Conservation (phyloP, 2,329 filamentous ascomycete species). For the Lecanicillium sp. region DNA sequence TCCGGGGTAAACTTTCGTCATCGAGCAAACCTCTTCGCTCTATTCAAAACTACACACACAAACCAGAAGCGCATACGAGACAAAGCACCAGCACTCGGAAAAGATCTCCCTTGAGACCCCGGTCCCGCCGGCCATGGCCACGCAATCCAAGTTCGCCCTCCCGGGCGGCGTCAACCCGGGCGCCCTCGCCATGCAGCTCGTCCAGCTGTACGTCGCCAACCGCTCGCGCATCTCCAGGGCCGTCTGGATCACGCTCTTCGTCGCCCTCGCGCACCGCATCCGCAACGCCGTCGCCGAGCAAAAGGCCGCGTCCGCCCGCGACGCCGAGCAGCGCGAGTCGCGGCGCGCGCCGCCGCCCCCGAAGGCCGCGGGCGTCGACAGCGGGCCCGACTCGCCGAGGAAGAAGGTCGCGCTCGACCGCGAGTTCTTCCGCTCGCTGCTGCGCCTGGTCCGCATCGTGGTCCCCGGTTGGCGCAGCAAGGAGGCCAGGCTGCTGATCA, state of each 20-base stretch:
- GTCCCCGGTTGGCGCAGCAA: slow-evolving; percentile 87
- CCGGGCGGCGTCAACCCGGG: slow-evolving; percentile 51
- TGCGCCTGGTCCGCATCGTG: slow-evolving; percentile 76
- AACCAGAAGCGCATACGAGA: too few species aligned
- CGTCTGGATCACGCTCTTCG: slow-evolving; percentile 75
- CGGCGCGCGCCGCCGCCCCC: slow-evolving; percentile 44
- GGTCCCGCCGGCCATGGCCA: not conserved
- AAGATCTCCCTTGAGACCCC: not conserved
- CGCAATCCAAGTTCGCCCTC: slow-evolving; percentile 13
- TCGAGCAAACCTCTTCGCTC: too few species aligned
- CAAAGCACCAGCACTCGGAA: not conserved
- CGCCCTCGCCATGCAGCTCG: slow-evolving; percentile 59
- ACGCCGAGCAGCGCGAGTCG: slow-evolving; percentile 49
- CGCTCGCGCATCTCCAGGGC: slow-evolving; percentile 76
- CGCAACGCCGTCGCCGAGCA: slow-evolving; percentile 90
- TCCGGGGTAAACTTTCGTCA: too few species aligned
- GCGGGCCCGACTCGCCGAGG: slow-evolving; percentile 36
- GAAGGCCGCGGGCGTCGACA: slow-evolving; percentile 21
- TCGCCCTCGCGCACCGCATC: slow-evolving; percentile 78
- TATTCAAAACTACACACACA: too few species aligned
- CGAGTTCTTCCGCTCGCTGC: slow-evolving; percentile 69
- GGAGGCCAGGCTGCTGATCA: slow-evolving; percentile 77
- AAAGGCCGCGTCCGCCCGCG: slow-evolving; percentile 71
- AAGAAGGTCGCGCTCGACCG: slow-evolving; percentile 90
- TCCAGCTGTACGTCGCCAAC: slow-evolving; percentile 68